Evolutionary conservation across 169 alveolate species (phyloP), one percentile per base, ranked within the genome.

Genomic region (Plasmodium ovale): DNA sequence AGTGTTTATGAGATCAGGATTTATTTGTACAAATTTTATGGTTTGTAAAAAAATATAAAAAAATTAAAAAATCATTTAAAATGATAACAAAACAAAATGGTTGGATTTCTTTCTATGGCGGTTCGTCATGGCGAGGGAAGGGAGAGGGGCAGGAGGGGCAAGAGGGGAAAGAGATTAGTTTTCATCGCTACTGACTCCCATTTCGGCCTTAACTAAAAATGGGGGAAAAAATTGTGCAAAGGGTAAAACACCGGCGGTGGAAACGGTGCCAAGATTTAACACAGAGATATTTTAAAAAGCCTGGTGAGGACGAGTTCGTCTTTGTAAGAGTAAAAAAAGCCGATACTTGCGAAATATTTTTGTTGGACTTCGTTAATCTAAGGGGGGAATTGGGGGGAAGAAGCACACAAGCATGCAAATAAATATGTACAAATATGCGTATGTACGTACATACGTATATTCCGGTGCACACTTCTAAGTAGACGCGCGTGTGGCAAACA

Each of bases 101-200:
- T 53, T 6, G 12, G 6, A 54, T 54, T 54, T n/a, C 65, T n/a
- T 10, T 29, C 0, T 27, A 31, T 62, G 7, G 9, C 35, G 21
- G 2, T 19, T 19, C 7, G 64, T 33, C 31, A 62, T n/a, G 6
- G n/a, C 7, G 25, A 65, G 27, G 33, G 39, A 65, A 21, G 4
- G 27, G n/a, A n/a, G 25, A n/a, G 14, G 16, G 6, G n/a, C 27
- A n/a, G n/a, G n/a, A n/a, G n/a, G 7, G 25, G 39, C n/a, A 25
- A 19, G 39, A 21, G 4, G 27, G n/a, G 12, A 14, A n/a, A 9
- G 16, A 4, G n/a, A 14, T 21, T 64, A 77, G 49, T 77, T 77
- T 29, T 77, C 89, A 49, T 77, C 89, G 14, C 89, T 77, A 33
- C 89, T 77, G 21, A 77, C 68, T 2, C 89, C 89, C 71, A 77